Base-by-base conservation (phyloP, 148 eudicot species). In the Cornus suecica region DNA sequence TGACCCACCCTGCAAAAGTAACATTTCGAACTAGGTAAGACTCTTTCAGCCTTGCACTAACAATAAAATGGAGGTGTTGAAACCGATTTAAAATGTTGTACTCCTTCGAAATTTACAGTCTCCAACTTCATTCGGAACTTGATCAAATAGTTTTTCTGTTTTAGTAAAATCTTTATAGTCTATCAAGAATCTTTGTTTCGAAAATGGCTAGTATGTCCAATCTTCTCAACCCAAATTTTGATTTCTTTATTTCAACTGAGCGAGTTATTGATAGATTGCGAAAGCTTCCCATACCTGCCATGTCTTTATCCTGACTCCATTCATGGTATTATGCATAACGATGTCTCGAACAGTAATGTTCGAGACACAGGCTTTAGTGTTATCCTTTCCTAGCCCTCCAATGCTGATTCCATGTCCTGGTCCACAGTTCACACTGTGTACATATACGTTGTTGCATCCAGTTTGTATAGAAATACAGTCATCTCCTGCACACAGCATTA, bases 331-430 rank as follows among this genome's bases (percentile, higher is more conserved):
- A 37, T 86, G 87, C 87, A 95, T 84, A 22, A 62, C 77, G 77
- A 91, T 79, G 72, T 90, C 89, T 68, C 91, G 84, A 71, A 95
- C 93, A 14, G 97, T 91, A 66, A 95, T 86, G 37, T 95, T 95
- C 8, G 99, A 89, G 48, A 95, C 99, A 65, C 97, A 92, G 42
- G 97, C 97, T 79, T 87, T 95, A 29, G 91, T 89, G 70, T 76
- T 83, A 76, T 88, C 90, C 79, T 80, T 92, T 73, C 99, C 99
- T n/a, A 95, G 86, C 66, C 99, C 86, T 69, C 99, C 99, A 24
- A 95, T 95, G 83, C 99, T 95, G 78, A 95, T 95, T 41, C 99
- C 99, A 80, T 95, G 99, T 73, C 99, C 99, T 2, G 99, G 99
- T 69, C 99, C 99, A 73, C 99, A 95, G 80, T 92, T 89, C 27